Evolutionary conservation across 2,329 filamentous ascomycete species (phyloP).

Genomic region (Podosphaera xanthii): DNA sequence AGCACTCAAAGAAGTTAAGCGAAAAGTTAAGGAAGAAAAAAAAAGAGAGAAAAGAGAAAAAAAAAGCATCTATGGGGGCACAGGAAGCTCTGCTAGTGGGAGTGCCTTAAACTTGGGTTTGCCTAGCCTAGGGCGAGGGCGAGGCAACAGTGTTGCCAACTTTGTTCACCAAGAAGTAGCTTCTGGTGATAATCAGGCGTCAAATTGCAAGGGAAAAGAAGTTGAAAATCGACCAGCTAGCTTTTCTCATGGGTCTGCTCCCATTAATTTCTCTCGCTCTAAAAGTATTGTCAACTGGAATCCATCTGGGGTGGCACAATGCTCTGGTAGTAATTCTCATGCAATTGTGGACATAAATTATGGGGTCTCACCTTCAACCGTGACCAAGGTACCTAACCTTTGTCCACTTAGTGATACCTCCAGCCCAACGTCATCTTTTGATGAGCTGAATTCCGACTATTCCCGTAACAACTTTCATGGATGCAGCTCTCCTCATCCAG

Average conservation of each 20-base stretch:
- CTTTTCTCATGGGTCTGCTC: slow-evolving; percentile 5
- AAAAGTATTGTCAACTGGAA: slow-evolving; percentile 7
- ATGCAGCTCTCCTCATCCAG: slow-evolving; percentile 21
- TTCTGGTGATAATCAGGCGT: slow-evolving; percentile 20
- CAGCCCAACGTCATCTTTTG: slow-evolving; percentile 54
- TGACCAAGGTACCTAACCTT: slow-evolving; percentile 40
- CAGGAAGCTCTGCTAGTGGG: slow-evolving; percentile 30
- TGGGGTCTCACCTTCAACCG: slow-evolving; percentile 23
- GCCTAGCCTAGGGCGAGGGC: slow-evolving; percentile 23
- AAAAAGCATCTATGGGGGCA: slow-evolving; percentile 26
- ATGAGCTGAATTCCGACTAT: slow-evolving; percentile 38
- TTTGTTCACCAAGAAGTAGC: slow-evolving; percentile 34
- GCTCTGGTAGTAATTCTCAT: slow-evolving; percentile 8
- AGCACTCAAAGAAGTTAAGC: slow-evolving; percentile 61
- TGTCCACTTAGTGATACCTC: slow-evolving; percentile 74
- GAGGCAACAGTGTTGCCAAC: slow-evolving; percentile 36
- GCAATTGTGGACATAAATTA: slow-evolving; percentile 17
- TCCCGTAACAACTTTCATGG: slow-evolving; percentile 13
- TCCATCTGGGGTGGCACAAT: slow-evolving; percentile 5
- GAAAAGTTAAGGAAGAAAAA: slow-evolving; percentile 61
- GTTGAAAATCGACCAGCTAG: slow-evolving; percentile 29
- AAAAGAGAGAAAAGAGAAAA: slow-evolving; percentile 35
- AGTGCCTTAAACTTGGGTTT: slow-evolving; percentile 41
- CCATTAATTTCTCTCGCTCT: slow-evolving; percentile 8
- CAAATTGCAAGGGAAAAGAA: slow-evolving; percentile 39